Conservation (phyloP, 805 yeast species). For the Myxozyma sirexii region DNA sequence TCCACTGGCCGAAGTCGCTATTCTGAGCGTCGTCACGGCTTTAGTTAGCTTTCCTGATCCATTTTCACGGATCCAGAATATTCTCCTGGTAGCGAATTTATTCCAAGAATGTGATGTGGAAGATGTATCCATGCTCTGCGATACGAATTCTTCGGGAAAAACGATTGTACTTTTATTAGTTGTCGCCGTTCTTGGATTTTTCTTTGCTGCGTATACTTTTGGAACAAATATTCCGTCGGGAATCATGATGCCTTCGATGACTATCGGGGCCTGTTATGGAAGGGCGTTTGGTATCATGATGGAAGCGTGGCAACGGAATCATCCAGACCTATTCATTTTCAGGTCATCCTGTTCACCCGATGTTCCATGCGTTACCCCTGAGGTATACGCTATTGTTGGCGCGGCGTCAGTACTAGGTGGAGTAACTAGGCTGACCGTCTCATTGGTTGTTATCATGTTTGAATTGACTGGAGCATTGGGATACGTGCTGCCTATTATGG, state of each 20-base stretch:
- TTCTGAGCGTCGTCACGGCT: slow-evolving; percentile 55
- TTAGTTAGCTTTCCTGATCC: slow-evolving; percentile 58
- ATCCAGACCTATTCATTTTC: slow-evolving; percentile 44
- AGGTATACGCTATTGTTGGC: slow-evolving; percentile 86
- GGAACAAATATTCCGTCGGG: slow-evolving; percentile 90
- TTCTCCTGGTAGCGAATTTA: slow-evolving; percentile 59
- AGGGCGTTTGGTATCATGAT: slow-evolving; percentile 78
- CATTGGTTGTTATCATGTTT: slow-evolving; percentile 77
- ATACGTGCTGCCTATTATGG: slow-evolving; percentile 83
- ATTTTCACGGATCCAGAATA: slow-evolving; percentile 57
- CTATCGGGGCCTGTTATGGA: slow-evolving; percentile 94
- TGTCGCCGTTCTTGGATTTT: slow-evolving; percentile 53
- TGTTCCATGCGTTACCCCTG: slow-evolving; percentile 70
- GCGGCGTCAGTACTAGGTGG: slow-evolving; percentile 84
- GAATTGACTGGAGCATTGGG: slow-evolving; percentile 86
- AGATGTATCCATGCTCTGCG: slow-evolving; percentile 27
- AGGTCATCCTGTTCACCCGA: slow-evolving; percentile 47
- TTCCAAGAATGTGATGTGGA: slow-evolving; percentile 64
- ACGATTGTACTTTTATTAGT: slow-evolving; percentile 43
- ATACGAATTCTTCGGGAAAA: slow-evolving; percentile 29
- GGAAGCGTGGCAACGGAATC: slow-evolving; percentile 50
- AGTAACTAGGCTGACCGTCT: slow-evolving; percentile 75
- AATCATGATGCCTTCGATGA: slow-evolving; percentile 94
- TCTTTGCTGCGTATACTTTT: slow-evolving; percentile 67
- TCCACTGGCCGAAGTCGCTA: slow-evolving; percentile 52